Conservation (phyloP, 495 filamentous ascomycete species). For the Delitschia confertaspora region DNA sequence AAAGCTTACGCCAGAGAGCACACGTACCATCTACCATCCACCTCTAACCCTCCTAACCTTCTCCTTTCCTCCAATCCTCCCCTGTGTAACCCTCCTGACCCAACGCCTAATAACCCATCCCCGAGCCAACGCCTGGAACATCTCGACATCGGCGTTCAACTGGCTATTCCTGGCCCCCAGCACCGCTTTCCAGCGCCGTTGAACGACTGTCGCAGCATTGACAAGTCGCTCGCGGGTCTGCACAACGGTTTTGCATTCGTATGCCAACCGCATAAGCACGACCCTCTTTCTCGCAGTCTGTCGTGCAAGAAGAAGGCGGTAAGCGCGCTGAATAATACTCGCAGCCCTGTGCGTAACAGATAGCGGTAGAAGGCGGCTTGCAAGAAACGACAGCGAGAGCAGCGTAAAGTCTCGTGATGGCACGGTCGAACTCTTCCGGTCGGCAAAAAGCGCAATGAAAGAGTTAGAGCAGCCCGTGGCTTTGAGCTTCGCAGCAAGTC, state of each 20-base stretch:
- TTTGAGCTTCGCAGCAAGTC: slow-evolving; percentile 29
- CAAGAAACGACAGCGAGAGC: slow-evolving; percentile 52
- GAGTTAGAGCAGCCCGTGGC: slow-evolving; percentile 32
- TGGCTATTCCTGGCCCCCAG: slow-evolving; percentile 25
- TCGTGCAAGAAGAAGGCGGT: slow-evolving; percentile 23
- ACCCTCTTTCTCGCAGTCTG: slow-evolving; percentile 17
- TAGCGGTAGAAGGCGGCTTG: slow-evolving; percentile 50
- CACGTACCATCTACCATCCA: slow-evolving; percentile 11
- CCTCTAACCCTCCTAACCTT: slow-evolving; percentile 19
- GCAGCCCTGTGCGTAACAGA: slow-evolving; percentile 46
- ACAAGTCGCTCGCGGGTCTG: slow-evolving; percentile 27
- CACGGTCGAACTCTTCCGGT: slow-evolving; percentile 9
- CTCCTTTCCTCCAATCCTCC: slow-evolving; percentile 22
- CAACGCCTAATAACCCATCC: slow-evolving; percentile 30
- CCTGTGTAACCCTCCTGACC: slow-evolving; percentile 17
- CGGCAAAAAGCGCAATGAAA: slow-evolving; percentile 33
- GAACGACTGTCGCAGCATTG: slow-evolving; percentile 32
- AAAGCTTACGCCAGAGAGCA: neutral
- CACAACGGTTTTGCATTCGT: slow-evolving; percentile 32
- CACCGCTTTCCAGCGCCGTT: slow-evolving; percentile 36
- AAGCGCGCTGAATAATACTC: slow-evolving; percentile 42
- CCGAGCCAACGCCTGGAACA: slow-evolving; percentile 36
- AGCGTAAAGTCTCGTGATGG: slow-evolving; percentile 46
- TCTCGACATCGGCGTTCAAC: slow-evolving; percentile 27
- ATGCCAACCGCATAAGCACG: slow-evolving; percentile 27